Evolutionary conservation across 495 filamentous ascomycete genomes (phyloP).

Genomic region (Polyplosphaeria fusca): DNA sequence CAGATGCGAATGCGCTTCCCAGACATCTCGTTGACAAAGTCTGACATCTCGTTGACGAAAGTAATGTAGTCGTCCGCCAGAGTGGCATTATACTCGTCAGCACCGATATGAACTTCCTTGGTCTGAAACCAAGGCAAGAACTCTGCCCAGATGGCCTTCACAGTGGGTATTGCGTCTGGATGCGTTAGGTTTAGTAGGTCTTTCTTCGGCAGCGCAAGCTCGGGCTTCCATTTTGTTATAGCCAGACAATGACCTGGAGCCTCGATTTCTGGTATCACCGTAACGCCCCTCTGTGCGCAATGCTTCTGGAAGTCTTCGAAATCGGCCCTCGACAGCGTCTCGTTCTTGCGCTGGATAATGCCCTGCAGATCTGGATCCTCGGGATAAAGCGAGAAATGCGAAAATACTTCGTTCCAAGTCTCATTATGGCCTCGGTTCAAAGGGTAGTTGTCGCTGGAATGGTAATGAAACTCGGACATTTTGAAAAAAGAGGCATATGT

Average conservation of each 20-base stretch:
- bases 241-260: constrained; percentile 52
- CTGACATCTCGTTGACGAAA: constrained; percentile 54
- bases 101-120: constrained; percentile 57
- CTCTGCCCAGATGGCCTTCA: constrained; percentile 55
- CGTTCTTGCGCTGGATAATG: constrained; percentile 48
- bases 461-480: constrained; percentile 57
- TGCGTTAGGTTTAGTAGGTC: constrained; percentile 55
- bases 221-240: constrained; percentile 57
- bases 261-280: constrained; percentile 56
- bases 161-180: constrained; percentile 52
- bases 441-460: constrained; percentile 57
- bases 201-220: constrained; percentile 49
- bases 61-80: constrained; percentile 53
- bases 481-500: constrained; percentile 58
- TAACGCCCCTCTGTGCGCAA: constrained; percentile 52
- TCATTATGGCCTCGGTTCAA: constrained; percentile 53
- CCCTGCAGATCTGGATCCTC: constrained; percentile 43
- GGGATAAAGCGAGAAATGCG: constrained; percentile 51
- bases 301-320: constrained; percentile 53
- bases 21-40: constrained; percentile 44
- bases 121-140: constrained; percentile 57
- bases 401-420: constrained; percentile 51
- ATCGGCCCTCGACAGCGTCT: constrained; percentile 48
- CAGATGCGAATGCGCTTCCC: constrained; percentile 53
- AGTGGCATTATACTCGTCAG: constrained; percentile 53